Base-by-base conservation (phyloP, 495 filamentous ascomycete species). In the Hypoxylon lenormandii region DNA sequence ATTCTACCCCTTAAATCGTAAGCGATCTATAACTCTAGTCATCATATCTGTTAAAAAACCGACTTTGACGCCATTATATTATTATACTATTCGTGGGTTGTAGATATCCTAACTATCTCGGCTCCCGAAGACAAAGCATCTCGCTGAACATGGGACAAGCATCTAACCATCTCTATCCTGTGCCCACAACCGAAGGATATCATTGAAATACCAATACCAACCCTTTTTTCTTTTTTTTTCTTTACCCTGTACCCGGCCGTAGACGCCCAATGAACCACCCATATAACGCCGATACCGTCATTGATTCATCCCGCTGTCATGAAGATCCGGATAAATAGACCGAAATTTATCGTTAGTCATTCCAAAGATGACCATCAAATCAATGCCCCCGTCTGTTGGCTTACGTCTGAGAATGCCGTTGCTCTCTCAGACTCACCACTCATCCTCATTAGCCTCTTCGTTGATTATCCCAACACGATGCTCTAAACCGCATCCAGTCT, bases 161-260 rank as follows among this genome's bases (percentile, higher is more conserved):
- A 50, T 30, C 16, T 52, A 58, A 21, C 26, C 52, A 64, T 46
- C 45, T 57, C 30, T 13, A 38, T 42, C 45, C 46, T 53, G 12
- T 65, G 46, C n/a, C 45, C 59, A 48, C 49, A 26, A 48, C 37
- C 37, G 42, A 38, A 48, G 61, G 56, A 62, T 71, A 66, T 71
- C 53, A 43, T 66, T 49, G 50, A 45, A 33, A 63, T 63, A 62
- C 26, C 62, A 49, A 54, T 54, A 42, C 51, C 18, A 61, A 55
- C 47, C 45, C 61, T 47, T 26, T 55, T 50, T 48, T 63, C 60
- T 52, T 51, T 16, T 47, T 26, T 55, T 50, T 48, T 63, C 60
- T 52, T 51, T 16, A 1, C 26, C 50, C 38, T 11, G 23, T 37
- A 52, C 47, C 43, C 11, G 21, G 10, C 58, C 37, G 37, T 36